Conservation (phyloP, 73 alveolate genomes). For the Strombidium stylifer region DNA sequence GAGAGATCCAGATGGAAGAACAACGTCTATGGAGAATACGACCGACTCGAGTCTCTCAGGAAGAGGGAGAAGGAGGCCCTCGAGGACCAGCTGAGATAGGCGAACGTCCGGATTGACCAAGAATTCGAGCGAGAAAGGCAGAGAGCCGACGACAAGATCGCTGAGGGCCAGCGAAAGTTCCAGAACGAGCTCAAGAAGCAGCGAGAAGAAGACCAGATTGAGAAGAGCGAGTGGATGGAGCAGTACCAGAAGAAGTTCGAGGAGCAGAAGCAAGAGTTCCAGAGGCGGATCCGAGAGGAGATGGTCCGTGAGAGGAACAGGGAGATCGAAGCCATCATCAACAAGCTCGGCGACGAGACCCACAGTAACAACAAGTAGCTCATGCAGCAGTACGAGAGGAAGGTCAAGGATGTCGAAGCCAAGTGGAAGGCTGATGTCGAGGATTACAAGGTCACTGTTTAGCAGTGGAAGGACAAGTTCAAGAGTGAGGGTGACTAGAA, state of each 20-base stretch:
- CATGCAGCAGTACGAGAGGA: conserved; percentile 11
- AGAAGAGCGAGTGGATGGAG: conserved; percentile 52
- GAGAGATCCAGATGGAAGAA: conserved; percentile 53
- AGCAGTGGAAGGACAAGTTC: conserved; percentile 34
- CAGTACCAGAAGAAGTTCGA: conserved; percentile 27
- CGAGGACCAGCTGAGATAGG: not conserved
- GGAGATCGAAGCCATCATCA: conserved; percentile 47
- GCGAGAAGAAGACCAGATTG: conserved; percentile 10
- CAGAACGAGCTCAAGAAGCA: conserved; percentile 9
- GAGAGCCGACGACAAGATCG: conserved; percentile 28
- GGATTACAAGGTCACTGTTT: conserved; percentile 16
- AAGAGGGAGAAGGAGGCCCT: conserved; percentile 39
- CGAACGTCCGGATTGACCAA: conserved; percentile 9
- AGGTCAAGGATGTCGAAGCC: conserved; percentile 28
- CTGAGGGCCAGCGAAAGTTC: not conserved
- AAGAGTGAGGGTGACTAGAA: conserved; percentile 22
- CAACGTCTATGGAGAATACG: conserved; percentile 27
- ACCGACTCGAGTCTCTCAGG: conserved; percentile 31
- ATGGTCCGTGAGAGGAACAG: conserved; percentile 17
- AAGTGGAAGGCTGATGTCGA: conserved; percentile 40
- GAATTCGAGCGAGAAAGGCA: conserved; percentile 19
- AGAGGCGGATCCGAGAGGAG: conserved; percentile 28
- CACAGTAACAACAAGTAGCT: conserved; percentile 6
- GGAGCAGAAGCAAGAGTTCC: conserved; percentile 30
- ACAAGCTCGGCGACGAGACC: conserved; percentile 45